Percentiles rank a stretch among this genome's conserved stretches.
Evolutionary conservation across 108 stramenopile species (phyloP).

Genomic region (Nitzschia sp.): DNA sequence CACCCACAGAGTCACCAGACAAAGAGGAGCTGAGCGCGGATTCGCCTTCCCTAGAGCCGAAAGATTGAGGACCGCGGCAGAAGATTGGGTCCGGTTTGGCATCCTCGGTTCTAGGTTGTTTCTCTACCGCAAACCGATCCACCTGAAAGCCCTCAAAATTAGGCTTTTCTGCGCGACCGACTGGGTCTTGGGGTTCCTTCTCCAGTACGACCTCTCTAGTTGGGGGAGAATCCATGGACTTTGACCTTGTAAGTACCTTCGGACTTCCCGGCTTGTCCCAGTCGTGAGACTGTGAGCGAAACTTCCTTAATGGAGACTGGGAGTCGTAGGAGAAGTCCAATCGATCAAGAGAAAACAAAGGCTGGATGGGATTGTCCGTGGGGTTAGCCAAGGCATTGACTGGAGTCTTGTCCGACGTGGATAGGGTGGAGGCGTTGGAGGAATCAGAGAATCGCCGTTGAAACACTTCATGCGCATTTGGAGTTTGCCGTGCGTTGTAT

Average conservation of each 20-base stretch:
- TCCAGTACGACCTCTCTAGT: no score
- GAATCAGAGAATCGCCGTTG: conserved; percentile 8
- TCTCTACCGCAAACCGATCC: no score
- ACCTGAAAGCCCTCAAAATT: no score
- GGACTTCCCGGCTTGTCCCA: no score
- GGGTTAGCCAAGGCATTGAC: neutral
- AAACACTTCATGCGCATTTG: conserved; percentile 32
- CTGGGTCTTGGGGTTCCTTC: no score
- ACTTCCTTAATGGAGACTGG: conserved; percentile 5
- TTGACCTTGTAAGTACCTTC: neutral
- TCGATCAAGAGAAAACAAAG: conserved; percentile 32
- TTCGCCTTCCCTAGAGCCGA: no score
- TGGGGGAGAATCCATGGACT: no score
- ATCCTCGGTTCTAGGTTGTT: no score
- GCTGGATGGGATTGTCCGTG: conserved; percentile 26
- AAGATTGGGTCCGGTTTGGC: neutral
- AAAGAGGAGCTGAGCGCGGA: no score
- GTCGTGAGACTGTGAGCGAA: conserved; percentile 5
- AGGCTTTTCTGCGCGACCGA: no score
- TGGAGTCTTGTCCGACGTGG: neutral
- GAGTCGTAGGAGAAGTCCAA: conserved; percentile 22
- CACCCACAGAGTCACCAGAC: no score
- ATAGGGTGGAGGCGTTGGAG: conserved; percentile 11
- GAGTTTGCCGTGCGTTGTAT: conserved; percentile 22
- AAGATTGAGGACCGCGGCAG: no score